Evolutionary conservation across 2,329 filamentous ascomycete genomes (phyloP), one percentile per base, ranked within the genome.

Genomic region (Calonectria naviculata): DNA sequence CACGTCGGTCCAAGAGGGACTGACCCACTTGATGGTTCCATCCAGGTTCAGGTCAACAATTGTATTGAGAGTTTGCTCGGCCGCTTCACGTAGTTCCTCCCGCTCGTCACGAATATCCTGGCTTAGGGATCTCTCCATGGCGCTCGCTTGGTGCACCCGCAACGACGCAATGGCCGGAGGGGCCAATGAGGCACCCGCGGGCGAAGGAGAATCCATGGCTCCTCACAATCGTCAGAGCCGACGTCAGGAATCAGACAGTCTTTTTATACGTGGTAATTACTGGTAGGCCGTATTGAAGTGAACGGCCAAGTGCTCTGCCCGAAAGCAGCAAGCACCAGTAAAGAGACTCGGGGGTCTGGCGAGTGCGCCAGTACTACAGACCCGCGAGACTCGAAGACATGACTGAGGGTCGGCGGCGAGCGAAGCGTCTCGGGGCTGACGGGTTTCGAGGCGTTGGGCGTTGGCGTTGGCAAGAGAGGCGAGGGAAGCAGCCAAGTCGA

Each of bases 61-160:
- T 74, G 97, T 94, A 83, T 98, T 99, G 81, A 98, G 89, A 26
- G 95, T 98, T 85, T 98, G 95, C 84, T 98, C 96, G 62, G 96
- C 97, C 46, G 96, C 97, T 85, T 98, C 94, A 80, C 95, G 95
- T 76, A 99, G 89, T 81, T 98, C 96, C 81, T 98, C 94, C 73
- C 95, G 91, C 85, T 98, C 95, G 80, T 97, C 95, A 77, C 94
- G 93, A 78, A 98, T 98, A 82, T 98, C 93, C 84, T 95, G 92
- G 84, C 94, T 98, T 76, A 97, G 86, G 15, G 94, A 89, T 69
- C 91, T 85, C 81, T 90, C 88, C 90, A 92, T 92, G 61, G 82
- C 80, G 70, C 82, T 84, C 65, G 84, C 84, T 72, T 85, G 84
- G 76, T 87, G 85, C 62, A 84, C 85, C 74, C 89, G 85, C 68